A percentile compares a stretch with the other conserved stretches of the same genome.
phyloP scores from a whole-genome alignment of 805 yeast species.

The Lipomyces sp. region DNA sequence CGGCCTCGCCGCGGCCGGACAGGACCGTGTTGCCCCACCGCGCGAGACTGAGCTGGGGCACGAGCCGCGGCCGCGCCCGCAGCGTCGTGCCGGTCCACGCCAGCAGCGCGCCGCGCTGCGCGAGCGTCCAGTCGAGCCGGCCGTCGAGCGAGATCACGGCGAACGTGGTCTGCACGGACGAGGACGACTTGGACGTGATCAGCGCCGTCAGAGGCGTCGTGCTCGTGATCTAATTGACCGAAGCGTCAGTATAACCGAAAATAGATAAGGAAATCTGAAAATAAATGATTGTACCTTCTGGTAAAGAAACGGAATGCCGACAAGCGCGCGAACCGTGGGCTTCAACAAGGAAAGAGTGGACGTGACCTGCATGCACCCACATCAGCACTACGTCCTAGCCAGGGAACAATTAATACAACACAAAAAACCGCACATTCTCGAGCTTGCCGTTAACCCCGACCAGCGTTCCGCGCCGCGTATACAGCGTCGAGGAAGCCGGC shows the following conservation, averaged over 20 bases:
- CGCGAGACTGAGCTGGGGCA: conserved; percentile 28
- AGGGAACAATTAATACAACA: neutral
- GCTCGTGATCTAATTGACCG: conserved; percentile 31
- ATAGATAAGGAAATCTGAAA: neutral
- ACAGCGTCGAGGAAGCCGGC: conserved; percentile 45
- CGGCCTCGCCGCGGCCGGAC: conserved; percentile 47
- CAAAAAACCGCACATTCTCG: conserved; percentile 27
- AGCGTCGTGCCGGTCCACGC: conserved; percentile 47
- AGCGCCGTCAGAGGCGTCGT: conserved; percentile 35
- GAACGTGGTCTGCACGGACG: conserved; percentile 34
- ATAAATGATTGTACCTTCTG: conserved; percentile 30
- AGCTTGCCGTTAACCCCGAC: conserved; percentile 47
- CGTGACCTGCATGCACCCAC: conserved; percentile 29
- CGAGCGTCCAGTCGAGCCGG: conserved; percentile 45
- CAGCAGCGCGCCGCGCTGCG: conserved; percentile 41
- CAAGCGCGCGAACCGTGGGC: conserved; percentile 31
- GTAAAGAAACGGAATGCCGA: conserved; percentile 36
- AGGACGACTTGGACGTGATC: conserved; percentile 29
- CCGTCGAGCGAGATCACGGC: conserved; percentile 43
- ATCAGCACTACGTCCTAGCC: conserved; percentile 6
- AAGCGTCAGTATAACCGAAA: neutral
- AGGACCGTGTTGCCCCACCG: conserved; percentile 37
- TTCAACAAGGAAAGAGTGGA: conserved; percentile 32
- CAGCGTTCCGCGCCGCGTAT: conserved; percentile 44
- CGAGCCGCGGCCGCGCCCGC: conserved; percentile 31